Conservation (phyloP, 164 flowering plant species). For the Umbilicus rupestris region DNA sequence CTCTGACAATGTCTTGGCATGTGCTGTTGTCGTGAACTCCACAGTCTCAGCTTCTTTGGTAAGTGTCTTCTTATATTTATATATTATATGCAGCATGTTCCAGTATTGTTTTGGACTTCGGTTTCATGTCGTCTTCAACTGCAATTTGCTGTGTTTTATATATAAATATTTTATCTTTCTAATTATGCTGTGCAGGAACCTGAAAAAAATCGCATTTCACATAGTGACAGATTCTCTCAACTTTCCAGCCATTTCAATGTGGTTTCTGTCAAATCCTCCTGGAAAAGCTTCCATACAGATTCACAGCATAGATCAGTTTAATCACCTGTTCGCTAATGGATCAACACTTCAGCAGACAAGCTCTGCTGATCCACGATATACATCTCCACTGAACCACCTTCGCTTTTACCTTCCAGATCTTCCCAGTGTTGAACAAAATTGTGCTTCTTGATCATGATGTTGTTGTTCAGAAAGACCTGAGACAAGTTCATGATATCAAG, state of each 20-base stretch:
- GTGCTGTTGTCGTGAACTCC: conserved; percentile 84
- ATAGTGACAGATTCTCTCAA: conserved; percentile 84
- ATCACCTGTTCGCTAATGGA: conserved; percentile 29
- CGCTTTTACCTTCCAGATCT: conserved; percentile 85
- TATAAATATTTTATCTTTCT: neutral
- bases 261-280: conserved; percentile 83
- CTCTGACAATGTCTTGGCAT: conserved; percentile 90
- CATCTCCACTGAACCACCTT: conserved; percentile 63
- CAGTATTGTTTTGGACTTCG: neutral
- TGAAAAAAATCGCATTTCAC: conserved; percentile 69
- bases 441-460: conserved; percentile 93
- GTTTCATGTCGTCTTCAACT: neutral
- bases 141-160: no score
- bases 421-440: conserved; percentile 62
- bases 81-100: neutral
- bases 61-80: no score
- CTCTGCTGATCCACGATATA: conserved; percentile 47
- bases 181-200: conserved; percentile 47
- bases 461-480: conserved; percentile 78
- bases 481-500: conserved; percentile 46
- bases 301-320: conserved; percentile 39
- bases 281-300: conserved; percentile 58
- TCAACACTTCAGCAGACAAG: conserved; percentile 25
- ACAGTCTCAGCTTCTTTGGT: conserved; percentile 63
- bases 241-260: conserved; percentile 72